Evolutionary conservation across 2,329 filamentous ascomycete species (phyloP).

Genomic region (Curvularia spicifera): DNA sequence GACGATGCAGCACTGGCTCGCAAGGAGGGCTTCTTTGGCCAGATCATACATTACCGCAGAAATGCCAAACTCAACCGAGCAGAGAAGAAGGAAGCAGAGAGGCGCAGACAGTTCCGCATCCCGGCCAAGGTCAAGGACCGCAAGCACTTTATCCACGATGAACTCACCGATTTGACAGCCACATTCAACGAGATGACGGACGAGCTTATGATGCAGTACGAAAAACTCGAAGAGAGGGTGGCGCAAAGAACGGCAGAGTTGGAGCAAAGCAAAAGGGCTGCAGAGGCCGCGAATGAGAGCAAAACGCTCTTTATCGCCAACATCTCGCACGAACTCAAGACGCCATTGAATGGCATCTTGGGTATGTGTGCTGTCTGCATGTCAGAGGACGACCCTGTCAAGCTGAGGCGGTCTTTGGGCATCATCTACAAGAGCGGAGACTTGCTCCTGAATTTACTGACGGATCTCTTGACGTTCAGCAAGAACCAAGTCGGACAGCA

Average conservation of each 20-base stretch:
- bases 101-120: conserved; percentile 74
- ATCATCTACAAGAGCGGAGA: conserved; percentile 91
- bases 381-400: conserved; percentile 80
- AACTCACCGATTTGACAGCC: conserved; percentile 78
- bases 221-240: conserved; percentile 82
- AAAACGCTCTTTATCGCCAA: conserved; percentile 98
- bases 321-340: conserved; percentile 86
- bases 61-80: conserved; percentile 44
- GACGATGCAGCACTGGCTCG: conserved; percentile 57
- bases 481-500: conserved; percentile 94
- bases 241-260: conserved; percentile 81
- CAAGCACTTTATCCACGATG: conserved; percentile 79
- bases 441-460: conserved; percentile 81
- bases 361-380: conserved; percentile 94
- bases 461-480: conserved; percentile 89
- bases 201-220: conserved; percentile 85
- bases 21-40: conserved; percentile 55
- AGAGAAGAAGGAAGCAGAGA: conserved; percentile 49
- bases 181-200: conserved; percentile 96
- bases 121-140: conserved; percentile 80
- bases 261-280: conserved; percentile 87
- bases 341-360: conserved; percentile 91
- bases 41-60: conserved; percentile 46
- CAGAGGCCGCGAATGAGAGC: conserved; percentile 93
- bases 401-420: conserved; percentile 82